phyloP scores from a whole-genome alignment of 306 rosid genomes.

The Dalbergia cultrata region DNA sequence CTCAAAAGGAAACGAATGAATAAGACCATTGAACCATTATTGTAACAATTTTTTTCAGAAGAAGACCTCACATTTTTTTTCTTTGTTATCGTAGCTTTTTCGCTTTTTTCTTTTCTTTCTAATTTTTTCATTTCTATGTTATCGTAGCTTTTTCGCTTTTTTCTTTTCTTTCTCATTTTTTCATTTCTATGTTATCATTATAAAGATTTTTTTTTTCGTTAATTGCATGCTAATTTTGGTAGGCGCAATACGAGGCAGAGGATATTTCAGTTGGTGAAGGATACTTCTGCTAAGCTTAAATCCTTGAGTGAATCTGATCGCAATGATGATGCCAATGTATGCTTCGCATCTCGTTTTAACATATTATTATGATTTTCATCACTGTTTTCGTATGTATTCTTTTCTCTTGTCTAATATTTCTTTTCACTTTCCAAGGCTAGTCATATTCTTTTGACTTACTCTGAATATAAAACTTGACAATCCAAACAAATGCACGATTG shows the following conservation, averaged over 20 bases:
- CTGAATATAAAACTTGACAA: no score
- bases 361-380: background rate
- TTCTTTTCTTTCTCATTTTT: background rate
- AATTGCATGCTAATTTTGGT: background rate
- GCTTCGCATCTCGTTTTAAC: background rate
- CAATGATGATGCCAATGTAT: constrained; percentile 52
- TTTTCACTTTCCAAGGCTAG: constrained; percentile 66
- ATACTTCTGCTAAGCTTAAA: constrained; percentile 80
- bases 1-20: no score
- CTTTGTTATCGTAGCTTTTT: background rate
- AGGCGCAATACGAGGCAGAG: constrained; percentile 76
- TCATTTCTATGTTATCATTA: background rate
- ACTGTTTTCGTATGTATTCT: constrained; percentile 22
- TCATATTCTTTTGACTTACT: constrained; percentile 56
- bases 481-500: no score
- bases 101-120: background rate
- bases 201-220: background rate
- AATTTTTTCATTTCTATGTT: background rate
- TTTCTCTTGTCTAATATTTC: constrained; percentile 43
- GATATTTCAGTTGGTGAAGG: constrained; percentile 74
- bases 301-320: constrained; percentile 63
- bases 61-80: no score
- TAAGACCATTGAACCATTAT: no score
- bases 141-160: background rate
- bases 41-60: no score